phyloP scores from a whole-genome alignment of 345 rosid genomes.

The Brassica nigra region DNA sequence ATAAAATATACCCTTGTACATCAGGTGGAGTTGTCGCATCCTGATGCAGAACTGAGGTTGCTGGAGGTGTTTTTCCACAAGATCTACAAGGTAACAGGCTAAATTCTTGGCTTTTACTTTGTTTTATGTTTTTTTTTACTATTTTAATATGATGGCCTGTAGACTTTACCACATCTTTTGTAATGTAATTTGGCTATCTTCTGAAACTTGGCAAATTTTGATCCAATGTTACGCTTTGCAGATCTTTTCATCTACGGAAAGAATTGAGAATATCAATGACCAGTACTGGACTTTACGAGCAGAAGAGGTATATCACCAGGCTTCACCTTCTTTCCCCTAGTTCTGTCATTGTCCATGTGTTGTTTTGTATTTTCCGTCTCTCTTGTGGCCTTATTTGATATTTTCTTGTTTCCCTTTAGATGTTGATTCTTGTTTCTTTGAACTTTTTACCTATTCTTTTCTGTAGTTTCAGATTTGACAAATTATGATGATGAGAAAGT shows the following conservation, averaged over 20 bases:
- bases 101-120: conserved; percentile 14
- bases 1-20: conserved; percentile 29
- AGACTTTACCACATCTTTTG: background rate
- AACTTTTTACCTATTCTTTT: background rate
- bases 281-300: conserved; percentile 98
- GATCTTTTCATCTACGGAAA: conserved; percentile 83
- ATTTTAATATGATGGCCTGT: conserved; percentile 13
- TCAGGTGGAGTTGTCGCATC: conserved; percentile 93
- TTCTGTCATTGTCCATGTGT: conserved; percentile 7
- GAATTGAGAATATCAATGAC: conserved; percentile 95
- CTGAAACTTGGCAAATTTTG: conserved; percentile 5
- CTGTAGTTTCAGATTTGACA: background rate
- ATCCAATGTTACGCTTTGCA: conserved; percentile 43
- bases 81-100: conserved; percentile 80
- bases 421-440: background rate
- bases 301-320: conserved; percentile 69
- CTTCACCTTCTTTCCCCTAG: conserved; percentile 22
- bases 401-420: background rate
- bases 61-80: conserved; percentile 95
- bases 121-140: background rate
- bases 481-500: conserved; percentile 3
- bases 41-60: conserved; percentile 87
- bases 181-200: conserved; percentile 8
- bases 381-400: background rate
- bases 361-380: conserved; percentile 7